Conservation (phyloP, 2,329 filamentous ascomycete genomes). For the Sphaerostilbella broomeana region DNA sequence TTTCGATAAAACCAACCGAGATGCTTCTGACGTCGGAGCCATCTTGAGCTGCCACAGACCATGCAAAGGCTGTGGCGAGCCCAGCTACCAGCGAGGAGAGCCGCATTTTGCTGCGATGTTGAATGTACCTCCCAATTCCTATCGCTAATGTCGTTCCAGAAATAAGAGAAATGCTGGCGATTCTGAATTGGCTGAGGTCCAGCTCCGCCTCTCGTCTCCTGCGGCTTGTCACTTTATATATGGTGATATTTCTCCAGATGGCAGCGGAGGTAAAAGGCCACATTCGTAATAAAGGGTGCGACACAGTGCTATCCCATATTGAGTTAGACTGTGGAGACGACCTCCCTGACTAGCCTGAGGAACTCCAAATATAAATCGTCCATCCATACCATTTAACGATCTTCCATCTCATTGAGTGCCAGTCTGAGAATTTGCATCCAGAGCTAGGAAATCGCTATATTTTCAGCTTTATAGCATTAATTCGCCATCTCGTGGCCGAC, state of each 20-base stretch:
- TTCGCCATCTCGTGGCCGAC: no score
- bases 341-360: background rate
- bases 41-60: constrained; percentile 42
- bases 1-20: constrained; percentile 32
- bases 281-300: constrained; percentile 10
- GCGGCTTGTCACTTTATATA: constrained; percentile 2
- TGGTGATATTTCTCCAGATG: background rate
- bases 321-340: constrained; percentile 7
- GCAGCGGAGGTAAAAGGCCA: constrained; percentile 11
- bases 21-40: constrained; percentile 48
- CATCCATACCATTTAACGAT: no score
- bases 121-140: constrained; percentile 1
- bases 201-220: constrained; percentile 11
- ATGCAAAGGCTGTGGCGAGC: constrained; percentile 44
- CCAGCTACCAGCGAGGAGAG: constrained; percentile 40
- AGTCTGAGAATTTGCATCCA: no score
- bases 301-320: constrained; percentile 10
- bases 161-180: constrained; percentile 7
- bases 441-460: no score
- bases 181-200: constrained; percentile 9
- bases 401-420: no score
- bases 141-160: background rate
- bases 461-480: no score
- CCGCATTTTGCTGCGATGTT: constrained; percentile 35
- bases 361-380: no score